Evolutionary conservation across 1,284 basidiomycete genomes (phyloP).

Genomic region (Rhodofomes roseus): DNA sequence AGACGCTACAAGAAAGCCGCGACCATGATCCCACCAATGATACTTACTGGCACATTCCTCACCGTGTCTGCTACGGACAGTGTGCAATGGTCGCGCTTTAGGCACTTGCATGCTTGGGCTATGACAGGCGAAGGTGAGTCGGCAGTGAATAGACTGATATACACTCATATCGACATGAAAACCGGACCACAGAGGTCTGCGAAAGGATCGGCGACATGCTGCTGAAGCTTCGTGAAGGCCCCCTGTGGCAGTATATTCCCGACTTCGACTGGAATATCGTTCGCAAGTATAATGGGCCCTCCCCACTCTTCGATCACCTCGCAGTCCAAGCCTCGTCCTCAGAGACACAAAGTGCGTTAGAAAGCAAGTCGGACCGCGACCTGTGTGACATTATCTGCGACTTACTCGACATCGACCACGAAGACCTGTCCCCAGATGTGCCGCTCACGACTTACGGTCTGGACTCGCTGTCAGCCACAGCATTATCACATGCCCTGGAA

Average conservation of each 20-base stretch:
- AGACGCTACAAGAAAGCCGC: slow-evolving; percentile 31
- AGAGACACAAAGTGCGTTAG: not conserved
- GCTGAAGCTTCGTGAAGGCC: slow-evolving; percentile 15
- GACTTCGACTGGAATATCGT: slow-evolving; percentile 28
- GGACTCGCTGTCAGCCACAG: slow-evolving; percentile 36
- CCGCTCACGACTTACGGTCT: slow-evolving; percentile 39
- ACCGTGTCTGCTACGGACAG: slow-evolving; percentile 2
- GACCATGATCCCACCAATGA: slow-evolving; percentile 31
- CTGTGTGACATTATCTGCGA: slow-evolving; percentile 16
- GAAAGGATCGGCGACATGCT: slow-evolving; percentile 28
- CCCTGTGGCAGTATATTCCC: slow-evolving; percentile 29
- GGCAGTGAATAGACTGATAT: too few relatives aligned
- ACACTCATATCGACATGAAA: slow-evolving; percentile 14
- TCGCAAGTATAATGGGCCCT: slow-evolving; percentile 18
- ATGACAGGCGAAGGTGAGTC: slow-evolving; percentile 27
- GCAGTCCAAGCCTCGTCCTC: slow-evolving; percentile 4
- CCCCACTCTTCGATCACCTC: slow-evolving; percentile 24
- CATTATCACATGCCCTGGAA: slow-evolving; percentile 30
- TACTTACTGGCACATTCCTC: slow-evolving; percentile 23
- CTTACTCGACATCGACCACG: slow-evolving; percentile 26
- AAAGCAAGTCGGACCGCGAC: not conserved
- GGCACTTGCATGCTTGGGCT: slow-evolving; percentile 22
- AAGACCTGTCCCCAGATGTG: slow-evolving; percentile 33
- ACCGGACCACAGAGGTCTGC: slow-evolving; percentile 27
- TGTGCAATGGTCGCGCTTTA: slow-evolving; percentile 10